Conservation (phyloP, 495 filamentous ascomycete species). For the Astrothelium macrocarpum region DNA sequence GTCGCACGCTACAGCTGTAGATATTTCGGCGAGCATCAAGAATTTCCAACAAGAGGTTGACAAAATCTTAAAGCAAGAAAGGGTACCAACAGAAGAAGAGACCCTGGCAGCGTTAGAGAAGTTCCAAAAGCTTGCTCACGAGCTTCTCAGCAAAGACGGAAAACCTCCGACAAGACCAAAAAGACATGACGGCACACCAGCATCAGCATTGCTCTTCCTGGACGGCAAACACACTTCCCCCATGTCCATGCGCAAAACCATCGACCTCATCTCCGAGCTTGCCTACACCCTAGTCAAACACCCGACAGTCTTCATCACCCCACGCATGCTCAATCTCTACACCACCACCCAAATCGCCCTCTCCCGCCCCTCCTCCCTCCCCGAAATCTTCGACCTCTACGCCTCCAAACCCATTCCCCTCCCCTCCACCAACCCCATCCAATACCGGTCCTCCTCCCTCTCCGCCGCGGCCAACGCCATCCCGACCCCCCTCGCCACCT, state of each 20-base stretch:
- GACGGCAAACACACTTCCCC: constrained; percentile 16
- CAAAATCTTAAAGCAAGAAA: neutral
- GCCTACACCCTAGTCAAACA: constrained; percentile 60
- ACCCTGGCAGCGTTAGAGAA: constrained; percentile 17
- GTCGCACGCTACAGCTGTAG: neutral
- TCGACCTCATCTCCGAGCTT: constrained; percentile 41
- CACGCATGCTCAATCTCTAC: constrained; percentile 56
- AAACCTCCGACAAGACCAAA: neutral
- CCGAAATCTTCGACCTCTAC: constrained; percentile 70
- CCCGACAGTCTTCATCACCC: constrained; percentile 73
- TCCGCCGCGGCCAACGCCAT: constrained; percentile 57
- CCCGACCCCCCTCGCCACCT: constrained; percentile 51
- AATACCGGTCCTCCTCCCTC: constrained; percentile 50
- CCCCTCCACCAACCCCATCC: constrained; percentile 46
- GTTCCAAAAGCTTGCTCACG: constrained; percentile 8
- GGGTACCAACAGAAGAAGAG: constrained; percentile 15
- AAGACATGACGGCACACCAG: constrained; percentile 19
- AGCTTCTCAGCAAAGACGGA: constrained; percentile 9
- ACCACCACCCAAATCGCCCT: constrained; percentile 63
- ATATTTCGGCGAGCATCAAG: neutral
- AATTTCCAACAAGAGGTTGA: neutral
- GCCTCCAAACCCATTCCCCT: constrained; percentile 70
- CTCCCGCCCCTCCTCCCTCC: constrained; percentile 59
- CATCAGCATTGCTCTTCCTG: constrained; percentile 30
- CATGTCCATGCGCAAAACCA: constrained; percentile 19